Evolutionary conservation across 164 flowering plant species (phyloP).

Genomic region (Nymphaea thermarum): DNA sequence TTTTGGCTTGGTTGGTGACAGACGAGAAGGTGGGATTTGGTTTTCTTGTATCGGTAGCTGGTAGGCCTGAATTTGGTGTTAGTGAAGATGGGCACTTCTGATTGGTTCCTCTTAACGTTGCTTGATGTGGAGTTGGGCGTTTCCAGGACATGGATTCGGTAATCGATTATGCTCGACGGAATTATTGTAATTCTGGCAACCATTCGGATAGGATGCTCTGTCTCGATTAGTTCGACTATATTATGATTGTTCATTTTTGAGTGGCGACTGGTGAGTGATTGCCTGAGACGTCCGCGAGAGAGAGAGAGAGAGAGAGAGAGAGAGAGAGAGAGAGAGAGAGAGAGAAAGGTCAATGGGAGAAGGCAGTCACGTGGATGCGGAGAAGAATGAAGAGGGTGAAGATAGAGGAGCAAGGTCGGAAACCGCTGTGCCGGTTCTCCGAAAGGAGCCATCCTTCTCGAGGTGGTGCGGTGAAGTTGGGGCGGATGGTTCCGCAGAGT

Average conservation of each 20-base stretch:
- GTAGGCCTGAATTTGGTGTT: too few species aligned
- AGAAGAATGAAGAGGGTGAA: slow-evolving; percentile 12
- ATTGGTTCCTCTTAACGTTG: too few species aligned
- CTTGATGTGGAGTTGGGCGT: too few species aligned
- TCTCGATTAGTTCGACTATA: background rate
- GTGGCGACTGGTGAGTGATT: too few species aligned
- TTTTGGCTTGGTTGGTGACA: too few species aligned
- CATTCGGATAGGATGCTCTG: background rate
- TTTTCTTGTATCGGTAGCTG: too few species aligned
- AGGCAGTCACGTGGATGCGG: slow-evolving; percentile 15
- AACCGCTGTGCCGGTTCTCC: slow-evolving; percentile 16
- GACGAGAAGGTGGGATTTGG: too few species aligned
- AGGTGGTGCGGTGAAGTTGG: slow-evolving; percentile 50
- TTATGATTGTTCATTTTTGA: background rate
- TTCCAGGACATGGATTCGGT: too few species aligned
- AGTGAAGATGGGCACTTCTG: too few species aligned
- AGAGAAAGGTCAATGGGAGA: slow-evolving; percentile 37
- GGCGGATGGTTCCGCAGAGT: slow-evolving; percentile 8
- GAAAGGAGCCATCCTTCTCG: slow-evolving; percentile 53
- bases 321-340: background rate
- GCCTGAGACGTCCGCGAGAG: background rate
- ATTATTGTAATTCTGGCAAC: too few species aligned
- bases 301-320: slow-evolving; percentile 3
- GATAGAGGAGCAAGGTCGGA: slow-evolving; percentile 3
- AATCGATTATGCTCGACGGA: too few species aligned